These are phyloP conservation scores for Alternaria consortialis DNA, from an alignment of 2,329 filamentous ascomycete genomes.

Conservation along the genomic window DNA sequence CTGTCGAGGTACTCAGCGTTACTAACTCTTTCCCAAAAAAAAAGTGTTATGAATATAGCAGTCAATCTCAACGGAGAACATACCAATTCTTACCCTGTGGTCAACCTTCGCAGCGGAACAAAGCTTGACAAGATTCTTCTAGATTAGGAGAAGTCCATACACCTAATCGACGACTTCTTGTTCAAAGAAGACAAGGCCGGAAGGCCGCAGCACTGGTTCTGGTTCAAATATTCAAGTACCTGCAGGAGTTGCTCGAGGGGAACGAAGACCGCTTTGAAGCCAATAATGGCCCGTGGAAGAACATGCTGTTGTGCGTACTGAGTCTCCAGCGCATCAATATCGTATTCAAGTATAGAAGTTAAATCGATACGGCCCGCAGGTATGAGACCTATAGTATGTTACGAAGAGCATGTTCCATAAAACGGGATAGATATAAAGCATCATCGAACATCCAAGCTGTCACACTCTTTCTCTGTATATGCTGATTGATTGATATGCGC, in stretches of 20 bases:
- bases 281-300: neutral
- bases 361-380: no score
- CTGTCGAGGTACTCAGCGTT: neutral
- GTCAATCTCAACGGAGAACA: neutral
- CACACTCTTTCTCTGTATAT: no score
- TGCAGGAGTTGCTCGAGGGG: neutral
- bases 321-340: neutral
- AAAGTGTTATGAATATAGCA: neutral
- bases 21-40: neutral
- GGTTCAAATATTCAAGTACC: neutral
- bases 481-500: no score
- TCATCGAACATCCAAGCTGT: no score
- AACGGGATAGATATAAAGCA: no score
- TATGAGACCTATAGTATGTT: no score
- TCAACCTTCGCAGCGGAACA: neutral
- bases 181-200: neutral
- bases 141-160: neutral
- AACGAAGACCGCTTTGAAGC: neutral
- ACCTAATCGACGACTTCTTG: neutral
- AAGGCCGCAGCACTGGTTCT: fast-evolving
- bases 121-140: neutral
- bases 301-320: neutral
- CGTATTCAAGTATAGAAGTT: neutral
- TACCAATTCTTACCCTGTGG: neutral
- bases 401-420: no score